Conservation (phyloP, 805 yeast species). For the Metschnikowia lochheadii region DNA sequence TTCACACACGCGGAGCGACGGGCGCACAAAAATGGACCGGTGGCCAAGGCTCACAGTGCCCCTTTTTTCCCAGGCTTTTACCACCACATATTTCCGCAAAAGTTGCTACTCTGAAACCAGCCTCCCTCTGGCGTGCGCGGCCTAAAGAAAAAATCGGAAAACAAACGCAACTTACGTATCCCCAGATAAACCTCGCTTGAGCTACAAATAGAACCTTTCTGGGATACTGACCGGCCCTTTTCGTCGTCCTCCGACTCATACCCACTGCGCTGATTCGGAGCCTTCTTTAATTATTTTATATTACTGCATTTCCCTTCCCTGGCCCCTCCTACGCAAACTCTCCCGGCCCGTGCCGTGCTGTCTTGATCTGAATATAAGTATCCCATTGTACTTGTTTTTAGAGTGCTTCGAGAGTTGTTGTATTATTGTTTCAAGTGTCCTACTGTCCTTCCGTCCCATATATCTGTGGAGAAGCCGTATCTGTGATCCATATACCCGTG, state of each 20-base stretch:
- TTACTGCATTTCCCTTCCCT: not conserved
- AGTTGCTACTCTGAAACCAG: conserved; percentile 4
- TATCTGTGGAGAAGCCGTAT: not conserved
- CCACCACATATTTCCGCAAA: not conserved
- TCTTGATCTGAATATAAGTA: not conserved
- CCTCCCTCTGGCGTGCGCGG: conserved; percentile 7
- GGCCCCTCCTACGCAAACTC: not conserved
- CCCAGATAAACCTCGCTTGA: not conserved
- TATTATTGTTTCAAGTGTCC: not conserved
- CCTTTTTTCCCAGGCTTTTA: not conserved
- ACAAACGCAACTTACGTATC: not conserved
- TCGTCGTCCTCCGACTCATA: not conserved
- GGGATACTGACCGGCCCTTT: not conserved
- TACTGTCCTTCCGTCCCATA: not conserved
- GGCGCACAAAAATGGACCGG: conserved; percentile 1
- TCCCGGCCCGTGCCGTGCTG: not conserved
- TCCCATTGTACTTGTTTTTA: not conserved
- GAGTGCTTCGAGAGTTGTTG: not conserved
- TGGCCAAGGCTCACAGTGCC: not conserved
- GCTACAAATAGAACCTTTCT: conserved; percentile 2
- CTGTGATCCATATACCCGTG: not conserved
- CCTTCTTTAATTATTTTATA: not conserved
- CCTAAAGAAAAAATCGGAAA: conserved; percentile 4
- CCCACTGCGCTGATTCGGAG: not conserved
- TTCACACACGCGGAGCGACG: not conserved